A percentile compares a stretch with the other conserved stretches of the same genome.
These are phyloP conservation scores for Neurospora sp. DNA, from an alignment of 495 filamentous ascomycete species.

Conservation along the genomic window DNA sequence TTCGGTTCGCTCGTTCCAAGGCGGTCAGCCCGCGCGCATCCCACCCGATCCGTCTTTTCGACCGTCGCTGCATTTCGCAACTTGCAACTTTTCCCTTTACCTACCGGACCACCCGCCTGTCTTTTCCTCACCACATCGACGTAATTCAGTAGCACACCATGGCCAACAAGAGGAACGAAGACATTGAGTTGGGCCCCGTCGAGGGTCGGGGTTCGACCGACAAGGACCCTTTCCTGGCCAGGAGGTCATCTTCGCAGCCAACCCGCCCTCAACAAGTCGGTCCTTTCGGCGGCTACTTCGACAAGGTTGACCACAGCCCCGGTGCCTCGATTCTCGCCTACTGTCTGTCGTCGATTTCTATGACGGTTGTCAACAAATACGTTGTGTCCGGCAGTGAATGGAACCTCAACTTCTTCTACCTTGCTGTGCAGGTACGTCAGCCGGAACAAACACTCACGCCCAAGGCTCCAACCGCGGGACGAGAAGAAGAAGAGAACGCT, in stretches of 20 bases:
- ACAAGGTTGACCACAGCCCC: constrained; percentile 59
- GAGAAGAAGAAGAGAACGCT: constrained; percentile 6
- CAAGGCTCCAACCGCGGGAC: background rate
- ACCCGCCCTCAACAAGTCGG: constrained; percentile 35
- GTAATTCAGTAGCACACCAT: constrained; percentile 18
- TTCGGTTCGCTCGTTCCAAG: constrained; percentile 5
- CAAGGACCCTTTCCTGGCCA: constrained; percentile 46
- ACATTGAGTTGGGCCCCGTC: constrained; percentile 59
- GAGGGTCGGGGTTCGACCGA: constrained; percentile 35
- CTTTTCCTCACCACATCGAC: constrained; percentile 15
- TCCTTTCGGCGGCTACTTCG: constrained; percentile 27
- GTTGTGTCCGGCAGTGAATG: constrained; percentile 82
- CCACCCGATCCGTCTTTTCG: background rate
- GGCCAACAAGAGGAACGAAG: constrained; percentile 77
- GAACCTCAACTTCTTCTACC: constrained; percentile 95
- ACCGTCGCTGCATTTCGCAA: constrained; percentile 4
- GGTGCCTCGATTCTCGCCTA: constrained; percentile 77
- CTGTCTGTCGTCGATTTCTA: constrained; percentile 89
- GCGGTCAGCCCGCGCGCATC: constrained; percentile 1
- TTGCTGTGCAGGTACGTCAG: constrained; percentile 70
- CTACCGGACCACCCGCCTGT: background rate
- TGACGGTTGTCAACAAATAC: constrained; percentile 99
- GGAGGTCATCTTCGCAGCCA: constrained; percentile 17
- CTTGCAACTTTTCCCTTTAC: background rate
- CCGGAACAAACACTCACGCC: background rate